These are phyloP conservation scores for Mycena capillaripes DNA, from an alignment of 768 basidiomycete species.

Conservation along the genomic window DNA sequence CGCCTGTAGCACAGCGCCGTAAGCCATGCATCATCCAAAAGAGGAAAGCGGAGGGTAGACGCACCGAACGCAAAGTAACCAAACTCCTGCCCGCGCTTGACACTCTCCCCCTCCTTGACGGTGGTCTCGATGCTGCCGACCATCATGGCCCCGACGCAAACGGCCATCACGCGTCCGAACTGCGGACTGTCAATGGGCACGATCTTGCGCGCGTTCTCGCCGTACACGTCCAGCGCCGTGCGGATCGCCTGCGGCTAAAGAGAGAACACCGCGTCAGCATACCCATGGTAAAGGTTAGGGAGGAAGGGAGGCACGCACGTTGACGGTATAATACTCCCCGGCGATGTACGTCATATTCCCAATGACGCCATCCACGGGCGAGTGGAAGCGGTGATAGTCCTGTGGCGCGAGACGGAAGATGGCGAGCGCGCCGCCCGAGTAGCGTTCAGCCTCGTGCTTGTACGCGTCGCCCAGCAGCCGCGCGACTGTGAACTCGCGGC, in stretches of 20 bases:
- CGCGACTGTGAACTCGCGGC: conserved; percentile 89
- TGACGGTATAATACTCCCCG: conserved; percentile 98
- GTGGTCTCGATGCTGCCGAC: conserved; percentile 92
- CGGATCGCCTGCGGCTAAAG: conserved; percentile 92
- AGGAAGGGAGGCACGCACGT: conserved; percentile 61
- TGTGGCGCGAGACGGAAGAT: conserved; percentile 95
- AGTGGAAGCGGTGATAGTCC: conserved; percentile 96
- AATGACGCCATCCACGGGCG: conserved; percentile 86
- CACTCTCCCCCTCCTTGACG: conserved; percentile 84
- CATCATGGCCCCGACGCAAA: conserved; percentile 96
- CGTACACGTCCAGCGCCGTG: conserved; percentile 91
- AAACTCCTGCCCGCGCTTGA: conserved; percentile 90
- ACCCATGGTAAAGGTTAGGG: background rate
- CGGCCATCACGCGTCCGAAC: conserved; percentile 93
- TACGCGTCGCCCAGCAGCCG: conserved; percentile 87
- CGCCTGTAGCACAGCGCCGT: conserved; percentile 75
- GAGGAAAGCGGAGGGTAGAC: conserved; percentile 40
- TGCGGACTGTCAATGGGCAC: conserved; percentile 91
- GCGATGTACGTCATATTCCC: conserved; percentile 86
- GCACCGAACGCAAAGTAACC: conserved; percentile 96
- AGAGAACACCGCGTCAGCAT: background rate
- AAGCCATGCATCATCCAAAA: background rate
- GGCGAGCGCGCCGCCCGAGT: conserved; percentile 84
- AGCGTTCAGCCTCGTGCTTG: conserved; percentile 76
- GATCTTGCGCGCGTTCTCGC: conserved; percentile 94